Evolutionary conservation across 805 yeast genomes (phyloP).

Genomic region (Candida loeiensis): DNA sequence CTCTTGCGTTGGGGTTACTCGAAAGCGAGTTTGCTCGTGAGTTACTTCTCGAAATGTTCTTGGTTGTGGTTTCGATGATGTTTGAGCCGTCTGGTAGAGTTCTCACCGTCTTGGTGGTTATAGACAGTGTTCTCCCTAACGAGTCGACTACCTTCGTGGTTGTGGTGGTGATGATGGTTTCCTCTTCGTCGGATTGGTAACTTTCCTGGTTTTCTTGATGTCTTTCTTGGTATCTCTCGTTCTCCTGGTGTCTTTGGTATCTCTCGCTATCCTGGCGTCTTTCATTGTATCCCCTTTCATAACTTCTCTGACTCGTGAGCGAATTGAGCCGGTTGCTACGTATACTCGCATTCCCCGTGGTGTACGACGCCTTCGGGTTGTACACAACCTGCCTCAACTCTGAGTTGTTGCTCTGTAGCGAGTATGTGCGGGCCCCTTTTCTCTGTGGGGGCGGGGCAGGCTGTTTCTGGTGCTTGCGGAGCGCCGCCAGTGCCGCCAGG

Average conservation of each 20-base stretch:
- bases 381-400: conserved; percentile 1
- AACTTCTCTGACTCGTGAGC: too few species aligned
- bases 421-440: conserved; percentile 4
- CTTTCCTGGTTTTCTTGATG: conserved; percentile 10
- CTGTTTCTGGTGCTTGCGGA: conserved; percentile 26
- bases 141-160: conserved; percentile 41
- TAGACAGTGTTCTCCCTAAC: conserved; percentile 35
- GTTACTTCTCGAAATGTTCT: conserved; percentile 33
- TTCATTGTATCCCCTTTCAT: too few species aligned
- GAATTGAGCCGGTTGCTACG: neutral
- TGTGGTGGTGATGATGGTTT: conserved; percentile 35
- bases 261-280: neutral
- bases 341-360: neutral
- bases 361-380: conserved; percentile 13
- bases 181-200: conserved; percentile 19
- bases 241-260: neutral
- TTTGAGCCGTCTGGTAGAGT: conserved; percentile 42
- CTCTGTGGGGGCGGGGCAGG: conserved; percentile 7
- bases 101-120: conserved; percentile 37
- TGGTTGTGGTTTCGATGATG: conserved; percentile 41
- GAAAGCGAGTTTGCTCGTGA: conserved; percentile 31
- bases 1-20: conserved; percentile 16
- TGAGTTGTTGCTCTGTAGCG: conserved; percentile 3
- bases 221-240: conserved; percentile 12
- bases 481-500: conserved; percentile 40